Evolutionary conservation across 306 rosid genomes (phyloP), one percentile per base, ranked within the genome.

Genomic region (Quercus aquifolioides): DNA sequence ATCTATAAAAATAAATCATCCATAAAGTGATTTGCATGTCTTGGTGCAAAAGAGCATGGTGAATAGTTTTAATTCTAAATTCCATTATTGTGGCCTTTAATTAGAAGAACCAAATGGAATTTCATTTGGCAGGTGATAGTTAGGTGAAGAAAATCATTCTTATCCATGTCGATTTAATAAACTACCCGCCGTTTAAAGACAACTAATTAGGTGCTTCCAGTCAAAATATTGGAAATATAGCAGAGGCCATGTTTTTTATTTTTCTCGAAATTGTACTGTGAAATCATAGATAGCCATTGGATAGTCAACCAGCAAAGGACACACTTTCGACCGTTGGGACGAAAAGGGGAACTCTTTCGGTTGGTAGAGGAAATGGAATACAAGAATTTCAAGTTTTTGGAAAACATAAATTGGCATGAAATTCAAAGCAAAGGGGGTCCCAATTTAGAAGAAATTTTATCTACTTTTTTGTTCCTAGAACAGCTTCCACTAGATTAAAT

Each of bases 291-390:
- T 69, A 70, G 74, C 76, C 57, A 57, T 74, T 79, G 72, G 55
- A 79, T 83, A 79, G 90, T 85, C 91, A 87, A 85, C 79, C 71
- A 54, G 56, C 64, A 75, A 2, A 71, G 74, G 79, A 63, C 72
- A 75, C 56, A 49, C 74, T 77, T 78, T 78, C 68, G 78, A 85
- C 83, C 70, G 78, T 87, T 84, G 84, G 80, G 74, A 64, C 31
- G 26, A 52, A 55, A 76, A 78, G 65, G 71, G 12, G 55, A 82
- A 55, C 14, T 78, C 78, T 79, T 69, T 84, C 78, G 82, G 87
- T 88, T 86, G 81, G 74, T 51, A 80, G 31, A 81, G 76, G 54
- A 20, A 51, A 76, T 31, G 28, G 75, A 58, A 43, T 67, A 58
- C 76, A 13, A 57, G 58, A 31, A 80, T 76, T 84, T 73, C 76